phyloP scores from a whole-genome alignment of 108 stramenopile genomes.

The Asterionellopsis glacialis region DNA sequence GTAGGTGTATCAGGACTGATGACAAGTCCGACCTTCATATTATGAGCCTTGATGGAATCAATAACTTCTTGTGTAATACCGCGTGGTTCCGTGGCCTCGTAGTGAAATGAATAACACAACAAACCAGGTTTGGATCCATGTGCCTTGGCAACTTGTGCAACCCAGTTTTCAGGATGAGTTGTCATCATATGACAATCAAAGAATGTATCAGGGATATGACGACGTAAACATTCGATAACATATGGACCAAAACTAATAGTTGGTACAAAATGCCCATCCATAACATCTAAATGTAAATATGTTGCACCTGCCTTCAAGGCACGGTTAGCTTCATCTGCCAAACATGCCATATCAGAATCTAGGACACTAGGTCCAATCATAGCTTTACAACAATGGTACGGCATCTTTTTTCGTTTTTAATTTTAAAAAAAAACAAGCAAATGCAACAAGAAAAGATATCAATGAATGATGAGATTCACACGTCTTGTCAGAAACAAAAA shows the following conservation, averaged over 20 bases:
- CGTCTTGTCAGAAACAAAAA: too few relatives aligned
- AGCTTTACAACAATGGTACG: slow-evolving; percentile 33
- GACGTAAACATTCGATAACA: slow-evolving; percentile 67
- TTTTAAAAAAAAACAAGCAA: too few relatives aligned
- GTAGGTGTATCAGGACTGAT: slow-evolving; percentile 86
- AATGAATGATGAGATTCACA: too few relatives aligned
- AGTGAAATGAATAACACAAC: slow-evolving; percentile 75
- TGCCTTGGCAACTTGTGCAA: slow-evolving; percentile 76
- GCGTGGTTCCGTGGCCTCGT: slow-evolving; percentile 59
- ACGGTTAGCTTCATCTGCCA: slow-evolving; percentile 66
- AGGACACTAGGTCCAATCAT: slow-evolving; percentile 78
- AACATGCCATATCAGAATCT: slow-evolving; percentile 74
- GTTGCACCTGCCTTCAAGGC: slow-evolving; percentile 62
- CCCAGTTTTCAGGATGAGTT: slow-evolving; percentile 84
- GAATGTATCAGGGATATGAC: slow-evolving; percentile 40
- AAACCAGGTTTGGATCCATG: slow-evolving; percentile 32
- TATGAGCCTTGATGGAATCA: slow-evolving; percentile 46
- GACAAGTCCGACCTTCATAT: slow-evolving; percentile 83
- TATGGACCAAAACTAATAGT: slow-evolving; percentile 70
- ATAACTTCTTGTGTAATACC: slow-evolving; percentile 59
- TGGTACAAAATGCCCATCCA: slow-evolving; percentile 86
- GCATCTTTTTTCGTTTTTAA: not conserved
- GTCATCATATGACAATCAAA: slow-evolving; percentile 93
- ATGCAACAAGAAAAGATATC: too few relatives aligned
- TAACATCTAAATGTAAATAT: slow-evolving; percentile 70